Percentiles rank a stretch among this genome's conserved stretches.
phyloP scores from a whole-genome alignment of 495 filamentous ascomycete genomes.

The Echria macrotheca region DNA sequence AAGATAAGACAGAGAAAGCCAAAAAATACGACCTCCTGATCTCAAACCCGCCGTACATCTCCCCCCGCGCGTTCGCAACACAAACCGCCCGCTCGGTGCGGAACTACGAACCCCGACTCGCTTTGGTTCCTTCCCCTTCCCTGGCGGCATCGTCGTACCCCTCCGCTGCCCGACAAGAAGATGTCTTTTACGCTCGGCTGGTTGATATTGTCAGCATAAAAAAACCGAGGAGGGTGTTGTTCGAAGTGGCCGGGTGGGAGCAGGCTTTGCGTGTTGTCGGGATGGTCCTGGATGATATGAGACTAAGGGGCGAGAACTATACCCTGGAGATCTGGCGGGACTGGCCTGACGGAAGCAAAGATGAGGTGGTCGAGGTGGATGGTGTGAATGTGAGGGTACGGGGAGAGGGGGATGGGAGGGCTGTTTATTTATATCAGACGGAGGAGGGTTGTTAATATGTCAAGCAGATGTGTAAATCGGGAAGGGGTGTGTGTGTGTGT shows the following conservation, averaged over 20 bases:
- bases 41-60: slow-evolving; percentile 91
- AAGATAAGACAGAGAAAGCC: neutral
- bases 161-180: too few relatives aligned
- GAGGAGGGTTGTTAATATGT: neutral
- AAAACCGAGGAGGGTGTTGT: slow-evolving; percentile 39
- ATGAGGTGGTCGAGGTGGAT: slow-evolving; percentile 14
- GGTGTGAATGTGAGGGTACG: neutral
- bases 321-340: slow-evolving; percentile 26
- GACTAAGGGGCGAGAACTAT: neutral
- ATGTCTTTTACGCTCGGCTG: slow-evolving; percentile 55
- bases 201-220: slow-evolving; percentile 34
- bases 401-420: slow-evolving; percentile 3
- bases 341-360: neutral
- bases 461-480: neutral
- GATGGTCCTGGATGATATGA: slow-evolving; percentile 19
- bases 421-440: neutral
- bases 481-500: too few relatives aligned
- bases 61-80: slow-evolving; percentile 48
- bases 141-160: too few relatives aligned
- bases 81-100: slow-evolving; percentile 66
- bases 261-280: slow-evolving; percentile 57
- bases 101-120: slow-evolving; percentile 69
- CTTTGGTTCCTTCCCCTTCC: slow-evolving; percentile 76
- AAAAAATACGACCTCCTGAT: slow-evolving; percentile 62
- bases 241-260: slow-evolving; percentile 53